Base-by-base conservation (phyloP, 1,284 basidiomycete species). In the Chiua sp. region DNA sequence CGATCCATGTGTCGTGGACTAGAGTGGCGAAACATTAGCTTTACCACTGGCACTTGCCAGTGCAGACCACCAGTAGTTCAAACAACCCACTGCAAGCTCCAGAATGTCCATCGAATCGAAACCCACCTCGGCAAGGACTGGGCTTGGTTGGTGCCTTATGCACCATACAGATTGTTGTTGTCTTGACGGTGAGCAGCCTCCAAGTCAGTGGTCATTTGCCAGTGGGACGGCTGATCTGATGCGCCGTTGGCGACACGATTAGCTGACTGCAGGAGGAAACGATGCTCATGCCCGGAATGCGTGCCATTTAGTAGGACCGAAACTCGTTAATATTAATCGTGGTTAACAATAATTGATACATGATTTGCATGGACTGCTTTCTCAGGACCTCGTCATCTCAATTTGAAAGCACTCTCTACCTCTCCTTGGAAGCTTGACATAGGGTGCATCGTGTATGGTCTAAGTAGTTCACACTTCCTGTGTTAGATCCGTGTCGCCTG, bases 11-110 rank as follows among this genome's bases (percentile, higher is more conserved):
- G 22, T 26, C 72, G 74, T 18, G 61, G 65, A 3, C 7, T 18
- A 30, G 57, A 47, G 35, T 59, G 63, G 28, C 62, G 69, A 61
- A 74, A 68, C 23, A 42, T 69, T 53, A 72, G 69, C 20, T 51
- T 67, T 20, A 54, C 52, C 18, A 64, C 60, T 7, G 69, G 70
- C 35, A 67, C 26, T 26, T 26, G 26, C 5, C 26, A 10, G 49
- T 74, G 69, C 32, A 72, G 23, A 51, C 59, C 22, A 16, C 71
- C 73, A 20, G 0, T 37, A 20, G 57, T 74, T n/a, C 72, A 74
- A 49, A 63, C 65, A 20, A 56, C 70, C 33, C 56, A 58, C 46
- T 70, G 68, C 13, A 22, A 22, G 4, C 2, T 0, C 23, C 12
- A 11, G 20, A 22, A 23, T 18, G 4, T 16, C 0, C 28, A 33